phyloP scores from a whole-genome alignment of 371 early-diverging fungal genomes.

The Mucor piriformis region DNA sequence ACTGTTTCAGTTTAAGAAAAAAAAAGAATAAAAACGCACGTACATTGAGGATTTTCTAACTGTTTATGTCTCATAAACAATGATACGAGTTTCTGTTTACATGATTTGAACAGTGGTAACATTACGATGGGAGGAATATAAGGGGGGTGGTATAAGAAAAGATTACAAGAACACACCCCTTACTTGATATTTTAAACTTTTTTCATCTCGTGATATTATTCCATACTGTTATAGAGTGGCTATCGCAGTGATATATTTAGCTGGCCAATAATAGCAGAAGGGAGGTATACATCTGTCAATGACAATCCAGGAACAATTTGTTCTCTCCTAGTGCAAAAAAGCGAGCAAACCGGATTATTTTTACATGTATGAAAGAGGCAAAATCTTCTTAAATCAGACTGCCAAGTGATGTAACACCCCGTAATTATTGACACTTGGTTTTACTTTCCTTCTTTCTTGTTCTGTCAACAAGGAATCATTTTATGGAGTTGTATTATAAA shows the following conservation, averaged over 20 bases:
- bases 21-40: not conserved
- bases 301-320: not conserved
- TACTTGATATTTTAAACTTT: too few species aligned
- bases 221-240: too few species aligned
- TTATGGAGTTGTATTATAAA: not conserved
- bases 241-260: too few species aligned
- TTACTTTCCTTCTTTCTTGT: not conserved
- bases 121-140: not conserved
- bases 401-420: not conserved
- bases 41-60: not conserved
- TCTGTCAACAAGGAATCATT: not conserved
- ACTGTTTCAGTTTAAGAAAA: not conserved
- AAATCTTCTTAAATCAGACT: conserved; percentile 1
- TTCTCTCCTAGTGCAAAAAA: not conserved
- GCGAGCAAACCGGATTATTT: not conserved
- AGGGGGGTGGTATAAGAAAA: not conserved
- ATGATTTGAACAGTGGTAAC: not conserved
- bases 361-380: conserved; percentile 1
- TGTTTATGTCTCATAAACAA: not conserved
- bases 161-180: not conserved
- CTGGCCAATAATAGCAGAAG: too few species aligned
- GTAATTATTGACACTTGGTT: not conserved
- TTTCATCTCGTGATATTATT: too few species aligned
- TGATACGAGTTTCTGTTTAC: conserved; percentile 4
- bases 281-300: not conserved